These are phyloP conservation scores for Jaapia argillacea DNA, from an alignment of 768 basidiomycete genomes.

Conservation along the genomic window DNA sequence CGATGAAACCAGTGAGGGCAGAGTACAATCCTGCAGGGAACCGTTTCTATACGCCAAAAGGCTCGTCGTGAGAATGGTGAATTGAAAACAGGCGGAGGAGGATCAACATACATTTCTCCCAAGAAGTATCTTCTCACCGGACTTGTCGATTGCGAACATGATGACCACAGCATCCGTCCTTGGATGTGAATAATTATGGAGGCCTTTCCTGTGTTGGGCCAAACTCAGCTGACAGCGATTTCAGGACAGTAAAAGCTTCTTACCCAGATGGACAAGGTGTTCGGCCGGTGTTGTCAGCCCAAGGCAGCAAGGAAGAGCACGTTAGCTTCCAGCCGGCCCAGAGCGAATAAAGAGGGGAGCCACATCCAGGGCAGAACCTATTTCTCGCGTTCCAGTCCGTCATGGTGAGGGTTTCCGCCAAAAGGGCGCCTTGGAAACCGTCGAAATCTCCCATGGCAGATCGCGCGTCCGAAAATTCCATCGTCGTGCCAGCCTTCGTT, in stretches of 20 bases:
- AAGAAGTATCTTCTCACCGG: constrained; percentile 75
- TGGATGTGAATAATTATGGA: constrained; percentile 82
- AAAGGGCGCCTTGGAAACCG: constrained; percentile 59
- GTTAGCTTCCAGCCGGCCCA: constrained; percentile 97
- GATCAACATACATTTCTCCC: constrained; percentile 71
- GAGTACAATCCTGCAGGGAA: constrained; percentile 74
- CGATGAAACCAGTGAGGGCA: constrained; percentile 87
- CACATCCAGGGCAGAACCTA: constrained; percentile 90
- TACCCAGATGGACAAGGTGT: constrained; percentile 69
- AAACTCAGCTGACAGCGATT: constrained; percentile 3
- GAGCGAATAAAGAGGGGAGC: constrained; percentile 66
- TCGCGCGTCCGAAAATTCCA: constrained; percentile 62
- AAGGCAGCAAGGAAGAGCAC: constrained; percentile 68
- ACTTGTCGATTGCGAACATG: constrained; percentile 75
- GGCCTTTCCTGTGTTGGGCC: constrained; percentile 45
- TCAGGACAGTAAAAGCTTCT: constrained; percentile 14
- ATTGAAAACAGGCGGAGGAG: too few relatives aligned
- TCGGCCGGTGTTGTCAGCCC: constrained; percentile 52
- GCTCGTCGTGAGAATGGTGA: background rate
- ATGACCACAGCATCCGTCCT: constrained; percentile 87
- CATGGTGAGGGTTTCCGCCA: constrained; percentile 71
- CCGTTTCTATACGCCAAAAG: constrained; percentile 34
- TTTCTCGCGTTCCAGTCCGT: constrained; percentile 92
- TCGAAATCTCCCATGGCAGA: constrained; percentile 46
- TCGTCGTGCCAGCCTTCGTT: constrained; percentile 25